These are phyloP conservation scores for Sporothrix sp. DNA, from an alignment of 2,329 filamentous ascomycete genomes.

Conservation along the genomic window DNA sequence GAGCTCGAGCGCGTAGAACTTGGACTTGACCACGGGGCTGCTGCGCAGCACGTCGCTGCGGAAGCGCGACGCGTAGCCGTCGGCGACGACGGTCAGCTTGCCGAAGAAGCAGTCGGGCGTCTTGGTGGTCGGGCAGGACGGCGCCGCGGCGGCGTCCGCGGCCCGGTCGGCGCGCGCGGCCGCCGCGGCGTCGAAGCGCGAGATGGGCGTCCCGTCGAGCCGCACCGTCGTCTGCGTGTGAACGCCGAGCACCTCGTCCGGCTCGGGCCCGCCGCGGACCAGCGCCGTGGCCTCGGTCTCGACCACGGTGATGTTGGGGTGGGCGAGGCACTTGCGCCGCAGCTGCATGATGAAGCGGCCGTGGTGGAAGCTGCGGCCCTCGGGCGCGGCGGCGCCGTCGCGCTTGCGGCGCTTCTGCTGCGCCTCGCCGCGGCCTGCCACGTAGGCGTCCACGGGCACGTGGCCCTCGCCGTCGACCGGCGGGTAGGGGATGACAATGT, in stretches of 20 bases:
- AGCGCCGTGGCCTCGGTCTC: conserved; percentile 78
- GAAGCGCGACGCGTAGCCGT: conserved; percentile 90
- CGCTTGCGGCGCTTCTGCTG: conserved; percentile 10
- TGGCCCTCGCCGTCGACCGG: conserved; percentile 41
- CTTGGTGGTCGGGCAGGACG: conserved; percentile 27
- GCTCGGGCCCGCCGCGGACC: conserved; percentile 57
- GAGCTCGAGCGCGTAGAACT: conserved; percentile 90
- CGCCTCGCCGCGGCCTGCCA: background rate
- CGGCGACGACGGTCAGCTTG: conserved; percentile 75
- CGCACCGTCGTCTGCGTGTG: conserved; percentile 55
- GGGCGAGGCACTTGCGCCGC: conserved; percentile 60
- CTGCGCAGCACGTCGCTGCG: conserved; percentile 65
- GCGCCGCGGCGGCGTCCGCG: background rate
- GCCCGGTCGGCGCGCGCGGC: background rate
- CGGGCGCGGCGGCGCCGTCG: conserved; percentile 31
- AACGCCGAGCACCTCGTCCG: conserved; percentile 69
- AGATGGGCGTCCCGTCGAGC: conserved; percentile 34
- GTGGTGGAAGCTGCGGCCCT: conserved; percentile 84
- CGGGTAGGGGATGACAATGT: conserved; percentile 73
- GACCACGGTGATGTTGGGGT: conserved; percentile 79
- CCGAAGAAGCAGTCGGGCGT: conserved; percentile 73
- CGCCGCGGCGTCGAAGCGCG: background rate
- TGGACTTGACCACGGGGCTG: conserved; percentile 63
- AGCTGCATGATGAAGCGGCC: conserved; percentile 83
- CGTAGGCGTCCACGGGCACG: conserved; percentile 23